phyloP scores from a whole-genome alignment of 495 filamentous ascomycete species.

The Penicillium cosmopolitanum region DNA sequence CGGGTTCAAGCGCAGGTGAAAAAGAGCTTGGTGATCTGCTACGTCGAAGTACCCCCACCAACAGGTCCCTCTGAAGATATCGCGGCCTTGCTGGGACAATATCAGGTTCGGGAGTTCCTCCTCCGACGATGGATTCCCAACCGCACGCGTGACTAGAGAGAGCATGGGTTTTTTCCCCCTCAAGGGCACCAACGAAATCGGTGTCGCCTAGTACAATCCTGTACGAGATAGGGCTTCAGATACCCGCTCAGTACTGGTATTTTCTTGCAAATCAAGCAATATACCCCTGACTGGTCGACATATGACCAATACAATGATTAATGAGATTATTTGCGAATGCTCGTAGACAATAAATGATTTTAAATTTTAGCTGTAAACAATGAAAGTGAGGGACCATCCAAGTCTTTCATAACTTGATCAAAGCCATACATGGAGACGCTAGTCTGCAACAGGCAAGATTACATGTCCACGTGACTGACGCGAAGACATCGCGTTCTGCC shows the following conservation, averaged over 20 bases:
- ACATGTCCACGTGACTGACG: not conserved
- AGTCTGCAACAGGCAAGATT: constrained; percentile 39
- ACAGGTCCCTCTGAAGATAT: constrained; percentile 52
- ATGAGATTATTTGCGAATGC: too few relatives aligned
- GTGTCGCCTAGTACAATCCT: not conserved
- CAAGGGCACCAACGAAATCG: not conserved
- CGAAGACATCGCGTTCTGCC: constrained; percentile 34
- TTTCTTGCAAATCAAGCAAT: constrained; percentile 1
- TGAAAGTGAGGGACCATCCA: not conserved
- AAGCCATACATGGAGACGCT: constrained; percentile 17
- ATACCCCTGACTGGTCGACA: constrained; percentile 11
- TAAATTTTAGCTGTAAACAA: not conserved
- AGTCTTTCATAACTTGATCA: not conserved
- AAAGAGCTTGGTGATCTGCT: constrained; percentile 85
- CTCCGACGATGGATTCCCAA: constrained; percentile 85
- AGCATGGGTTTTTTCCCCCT: constrained; percentile 22
- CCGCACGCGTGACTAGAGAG: constrained; percentile 65
- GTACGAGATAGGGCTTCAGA: constrained; percentile 1
- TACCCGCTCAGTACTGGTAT: not conserved
- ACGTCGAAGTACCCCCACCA: constrained; percentile 88
- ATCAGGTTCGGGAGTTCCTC: constrained; percentile 80
- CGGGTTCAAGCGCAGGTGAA: constrained; percentile 86
- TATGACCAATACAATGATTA: not conserved
- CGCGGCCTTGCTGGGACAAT: constrained; percentile 64
- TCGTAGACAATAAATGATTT: too few relatives aligned